A percentile compares a stretch with the other conserved stretches of the same genome.
phyloP scores from a whole-genome alignment of 306 rosid genomes.

The Hippophae tibetana region DNA sequence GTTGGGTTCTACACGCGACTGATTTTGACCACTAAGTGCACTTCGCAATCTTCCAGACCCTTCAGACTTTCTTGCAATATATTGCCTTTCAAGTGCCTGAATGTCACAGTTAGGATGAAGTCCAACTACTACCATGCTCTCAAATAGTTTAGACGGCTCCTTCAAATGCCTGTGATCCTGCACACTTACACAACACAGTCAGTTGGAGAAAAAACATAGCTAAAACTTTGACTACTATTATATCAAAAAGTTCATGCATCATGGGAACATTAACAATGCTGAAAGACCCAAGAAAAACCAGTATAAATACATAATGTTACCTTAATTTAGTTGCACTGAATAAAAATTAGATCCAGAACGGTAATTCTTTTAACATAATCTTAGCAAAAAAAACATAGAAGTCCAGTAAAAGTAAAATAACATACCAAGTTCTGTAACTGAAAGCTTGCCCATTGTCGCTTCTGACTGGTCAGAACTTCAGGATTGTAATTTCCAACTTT shows the following conservation, averaged over 20 bases:
- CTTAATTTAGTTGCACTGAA: background rate
- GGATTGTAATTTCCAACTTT: conserved; percentile 62
- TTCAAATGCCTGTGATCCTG: conserved; percentile 86
- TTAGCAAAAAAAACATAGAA: background rate
- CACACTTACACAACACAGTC: conserved; percentile 27
- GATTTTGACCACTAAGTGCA: conserved; percentile 55
- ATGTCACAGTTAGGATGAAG: conserved; percentile 89
- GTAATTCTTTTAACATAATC: background rate
- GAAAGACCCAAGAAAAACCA: background rate
- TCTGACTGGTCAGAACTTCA: conserved; percentile 72
- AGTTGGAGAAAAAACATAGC: conserved; percentile 17
- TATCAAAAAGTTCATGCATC: background rate
- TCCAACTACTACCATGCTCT: conserved; percentile 90
- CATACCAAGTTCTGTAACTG: conserved; percentile 67
- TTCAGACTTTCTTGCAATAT: conserved; percentile 50
- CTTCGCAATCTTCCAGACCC: conserved; percentile 58
- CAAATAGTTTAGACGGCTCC: conserved; percentile 79
- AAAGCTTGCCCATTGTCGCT: conserved; percentile 91
- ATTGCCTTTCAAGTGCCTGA: conserved; percentile 69
- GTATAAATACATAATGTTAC: background rate
- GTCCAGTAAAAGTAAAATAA: conserved; percentile 6
- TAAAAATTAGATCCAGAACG: background rate
- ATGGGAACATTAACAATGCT: background rate
- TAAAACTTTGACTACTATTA: background rate
- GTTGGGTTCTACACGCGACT: conserved; percentile 68